Evolutionary conservation across 2,329 filamentous ascomycete species (phyloP).

Genomic region (Basipetospora chlamydospora): DNA sequence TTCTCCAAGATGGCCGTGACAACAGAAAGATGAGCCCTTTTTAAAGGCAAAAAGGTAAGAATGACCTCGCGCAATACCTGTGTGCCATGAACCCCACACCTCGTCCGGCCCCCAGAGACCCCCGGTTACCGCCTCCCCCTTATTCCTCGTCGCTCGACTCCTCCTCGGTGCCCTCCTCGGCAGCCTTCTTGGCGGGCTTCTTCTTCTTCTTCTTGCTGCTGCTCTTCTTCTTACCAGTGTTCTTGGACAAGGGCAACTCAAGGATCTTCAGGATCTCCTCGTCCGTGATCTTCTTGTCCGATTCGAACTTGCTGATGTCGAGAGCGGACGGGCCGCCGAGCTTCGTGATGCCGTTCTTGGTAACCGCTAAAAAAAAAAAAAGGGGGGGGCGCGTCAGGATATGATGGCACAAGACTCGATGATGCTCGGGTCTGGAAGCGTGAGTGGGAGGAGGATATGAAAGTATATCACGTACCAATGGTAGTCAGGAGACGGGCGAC

Average conservation of each 20-base stretch:
- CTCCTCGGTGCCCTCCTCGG: conserved; percentile 16
- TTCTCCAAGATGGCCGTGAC: too few species aligned
- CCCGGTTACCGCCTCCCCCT: too few species aligned
- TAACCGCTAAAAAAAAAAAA: conserved; percentile 57
- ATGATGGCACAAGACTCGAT: too few species aligned
- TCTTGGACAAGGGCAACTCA: conserved; percentile 72
- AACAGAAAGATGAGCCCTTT: too few species aligned
- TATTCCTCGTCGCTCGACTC: conserved; percentile 22
- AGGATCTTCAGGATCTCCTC: conserved; percentile 92
- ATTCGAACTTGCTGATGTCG: conserved; percentile 72
- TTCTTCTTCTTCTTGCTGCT: conserved; percentile 78
- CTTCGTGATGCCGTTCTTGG: conserved; percentile 90
- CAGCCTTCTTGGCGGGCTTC: conserved; percentile 33
- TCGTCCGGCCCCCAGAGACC: too few species aligned
- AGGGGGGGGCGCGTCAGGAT: too few species aligned
- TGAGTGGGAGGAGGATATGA: conserved; percentile 7
- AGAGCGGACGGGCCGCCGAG: conserved; percentile 61
- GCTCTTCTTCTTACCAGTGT: conserved; percentile 88
- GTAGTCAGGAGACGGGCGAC: conserved; percentile 84
- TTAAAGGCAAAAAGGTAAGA: too few species aligned
- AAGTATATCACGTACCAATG: conserved; percentile 54
- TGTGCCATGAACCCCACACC: too few species aligned
- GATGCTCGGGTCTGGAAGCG: too few species aligned
- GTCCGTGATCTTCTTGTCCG: conserved; percentile 95
- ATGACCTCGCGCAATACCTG: too few species aligned